Percentiles rank a stretch among this genome's conserved stretches.
These are phyloP conservation scores for Aspergillus versicolor DNA, from an alignment of 2,329 filamentous ascomycete genomes.

Conservation along the genomic window DNA sequence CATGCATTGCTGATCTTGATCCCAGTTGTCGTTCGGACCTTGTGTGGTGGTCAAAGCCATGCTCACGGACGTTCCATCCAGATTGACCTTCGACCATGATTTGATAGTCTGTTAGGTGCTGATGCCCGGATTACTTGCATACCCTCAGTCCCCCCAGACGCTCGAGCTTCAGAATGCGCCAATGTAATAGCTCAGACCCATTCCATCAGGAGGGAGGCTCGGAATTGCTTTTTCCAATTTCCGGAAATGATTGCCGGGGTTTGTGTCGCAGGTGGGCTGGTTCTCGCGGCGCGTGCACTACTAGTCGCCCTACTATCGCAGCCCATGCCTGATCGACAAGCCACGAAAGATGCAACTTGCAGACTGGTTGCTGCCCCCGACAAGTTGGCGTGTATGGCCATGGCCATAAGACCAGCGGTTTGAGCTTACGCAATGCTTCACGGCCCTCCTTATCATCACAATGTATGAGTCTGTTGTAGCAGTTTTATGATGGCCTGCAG, in stretches of 20 bases:
- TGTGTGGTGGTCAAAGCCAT: not conserved
- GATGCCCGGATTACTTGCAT: conserved; percentile 3
- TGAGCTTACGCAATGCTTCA: not conserved
- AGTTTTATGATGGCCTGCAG: not conserved
- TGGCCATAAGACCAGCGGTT: not conserved
- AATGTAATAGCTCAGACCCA: not conserved
- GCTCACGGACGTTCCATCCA: not conserved
- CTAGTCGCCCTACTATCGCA: conserved; percentile 1
- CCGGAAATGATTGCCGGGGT: not conserved
- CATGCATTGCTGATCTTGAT: conserved; percentile 1
- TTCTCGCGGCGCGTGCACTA: not conserved
- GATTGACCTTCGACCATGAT: not conserved
- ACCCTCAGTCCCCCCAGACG: too few species aligned
- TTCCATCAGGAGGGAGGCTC: not conserved
- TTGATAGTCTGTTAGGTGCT: not conserved
- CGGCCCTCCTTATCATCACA: not conserved
- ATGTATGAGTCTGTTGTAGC: not conserved
- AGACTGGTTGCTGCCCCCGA: too few species aligned
- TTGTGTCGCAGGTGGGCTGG: not conserved
- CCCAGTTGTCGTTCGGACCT: not conserved
- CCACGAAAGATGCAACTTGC: not conserved
- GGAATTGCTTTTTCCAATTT: not conserved
- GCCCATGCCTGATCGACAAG: conserved; percentile 3
- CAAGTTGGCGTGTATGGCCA: not conserved
- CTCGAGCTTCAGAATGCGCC: not conserved